Percentiles rank a stretch among this genome's conserved stretches.
phyloP scores from a whole-genome alignment of 257 asterid species.

The Nicotiana attenuata region DNA sequence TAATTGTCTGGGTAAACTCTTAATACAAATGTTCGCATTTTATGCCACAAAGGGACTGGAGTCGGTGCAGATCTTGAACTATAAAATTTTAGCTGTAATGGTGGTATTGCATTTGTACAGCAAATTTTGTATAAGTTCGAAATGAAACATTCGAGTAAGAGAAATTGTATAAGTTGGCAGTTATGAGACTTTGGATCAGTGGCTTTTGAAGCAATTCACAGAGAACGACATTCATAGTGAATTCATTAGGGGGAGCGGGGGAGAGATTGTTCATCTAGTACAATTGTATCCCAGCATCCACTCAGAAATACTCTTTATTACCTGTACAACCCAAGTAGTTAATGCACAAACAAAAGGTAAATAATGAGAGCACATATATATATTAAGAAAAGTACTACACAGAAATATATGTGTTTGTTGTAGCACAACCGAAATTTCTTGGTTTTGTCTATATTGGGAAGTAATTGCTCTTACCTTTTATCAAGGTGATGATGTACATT shows the following conservation, averaged over 20 bases:
- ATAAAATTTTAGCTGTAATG: background rate
- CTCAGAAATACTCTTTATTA: background rate
- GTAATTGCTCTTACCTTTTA: background rate
- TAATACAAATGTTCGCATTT: background rate
- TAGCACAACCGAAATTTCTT: background rate
- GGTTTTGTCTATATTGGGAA: background rate
- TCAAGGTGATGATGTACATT: background rate
- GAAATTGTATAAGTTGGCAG: background rate
- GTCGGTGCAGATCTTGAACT: background rate
- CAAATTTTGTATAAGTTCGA: background rate
- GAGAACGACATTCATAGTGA: background rate
- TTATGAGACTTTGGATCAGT: background rate
- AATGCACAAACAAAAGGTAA: background rate
- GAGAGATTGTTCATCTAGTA: background rate
- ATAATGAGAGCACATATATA: too few relatives aligned
- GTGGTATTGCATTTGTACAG: background rate
- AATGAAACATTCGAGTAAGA: background rate
- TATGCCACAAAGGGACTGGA: background rate
- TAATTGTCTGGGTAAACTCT: background rate
- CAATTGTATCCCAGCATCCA: background rate
- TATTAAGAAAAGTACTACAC: background rate
- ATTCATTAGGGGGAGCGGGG: background rate
- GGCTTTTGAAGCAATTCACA: background rate
- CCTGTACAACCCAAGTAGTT: background rate
- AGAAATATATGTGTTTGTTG: background rate